Percentiles rank a stretch among this genome's conserved stretches.
Evolutionary conservation across 148 eudicot species (phyloP).

Genomic region (Amaranthus hypochondriacus): DNA sequence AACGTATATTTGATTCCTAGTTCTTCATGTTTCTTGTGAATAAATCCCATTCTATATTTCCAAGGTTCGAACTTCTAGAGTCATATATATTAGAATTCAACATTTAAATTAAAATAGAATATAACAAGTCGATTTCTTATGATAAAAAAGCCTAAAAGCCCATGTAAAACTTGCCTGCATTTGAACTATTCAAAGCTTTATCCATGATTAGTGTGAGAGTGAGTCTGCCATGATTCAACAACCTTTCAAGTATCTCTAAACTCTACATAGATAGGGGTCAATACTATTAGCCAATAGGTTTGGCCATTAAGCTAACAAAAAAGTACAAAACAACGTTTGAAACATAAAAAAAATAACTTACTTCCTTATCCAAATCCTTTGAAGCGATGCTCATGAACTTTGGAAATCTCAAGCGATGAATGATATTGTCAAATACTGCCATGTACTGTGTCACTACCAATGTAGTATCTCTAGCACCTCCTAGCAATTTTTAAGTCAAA

Average conservation of each 20-base stretch:
- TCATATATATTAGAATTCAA: background rate
- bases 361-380: constrained; percentile 60
- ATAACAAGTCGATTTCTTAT: background rate
- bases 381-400: constrained; percentile 58
- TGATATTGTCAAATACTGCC: constrained; percentile 67
- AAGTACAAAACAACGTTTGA: constrained; percentile 3
- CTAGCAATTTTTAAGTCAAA: constrained; percentile 31
- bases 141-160: background rate
- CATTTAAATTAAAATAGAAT: background rate
- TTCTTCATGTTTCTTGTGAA: background rate
- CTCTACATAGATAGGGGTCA: constrained; percentile 37
- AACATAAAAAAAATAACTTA: constrained; percentile 29
- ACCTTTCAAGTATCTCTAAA: constrained; percentile 55
- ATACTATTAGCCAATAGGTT: background rate
- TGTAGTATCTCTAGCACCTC: constrained; percentile 47
- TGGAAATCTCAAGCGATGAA: constrained; percentile 78
- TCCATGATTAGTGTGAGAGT: constrained; percentile 61
- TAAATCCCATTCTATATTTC: background rate
- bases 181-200: constrained; percentile 32
- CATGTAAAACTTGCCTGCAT: constrained; percentile 34
- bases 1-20: background rate
- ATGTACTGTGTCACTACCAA: constrained; percentile 61
- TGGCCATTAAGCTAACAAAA: background rate
- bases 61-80: background rate
- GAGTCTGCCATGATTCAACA: constrained; percentile 92